These are phyloP conservation scores for Aspergillus novofumigatus DNA, from an alignment of 2,329 filamentous ascomycete species.

Conservation along the genomic window DNA sequence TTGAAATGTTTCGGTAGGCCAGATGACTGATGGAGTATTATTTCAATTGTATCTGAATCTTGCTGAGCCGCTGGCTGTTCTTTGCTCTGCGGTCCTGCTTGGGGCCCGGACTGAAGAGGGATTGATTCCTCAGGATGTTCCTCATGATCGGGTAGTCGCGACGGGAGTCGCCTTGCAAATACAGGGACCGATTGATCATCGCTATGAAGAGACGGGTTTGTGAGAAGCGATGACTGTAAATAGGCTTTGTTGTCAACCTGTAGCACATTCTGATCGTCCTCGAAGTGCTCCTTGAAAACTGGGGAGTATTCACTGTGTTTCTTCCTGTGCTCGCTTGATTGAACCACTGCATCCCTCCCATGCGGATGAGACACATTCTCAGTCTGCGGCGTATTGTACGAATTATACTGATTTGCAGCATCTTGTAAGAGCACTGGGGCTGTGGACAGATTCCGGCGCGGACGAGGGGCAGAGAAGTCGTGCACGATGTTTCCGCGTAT, in stretches of 20 bases:
- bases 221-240: conserved; percentile 38
- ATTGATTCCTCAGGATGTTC: conserved; percentile 8
- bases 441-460: conserved; percentile 37
- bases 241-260: conserved; percentile 42
- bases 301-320: conserved; percentile 49
- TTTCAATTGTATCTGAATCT: conserved; percentile 30
- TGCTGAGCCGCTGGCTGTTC: conserved; percentile 9
- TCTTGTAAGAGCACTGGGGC: conserved; percentile 16
- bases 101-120: conserved; percentile 4
- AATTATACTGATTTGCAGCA: conserved; percentile 3
- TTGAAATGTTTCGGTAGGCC: conserved; percentile 45
- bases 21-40: conserved; percentile 25
- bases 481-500: conserved; percentile 61
- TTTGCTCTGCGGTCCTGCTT: conserved; percentile 4
- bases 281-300: conserved; percentile 59
- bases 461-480: conserved; percentile 60
- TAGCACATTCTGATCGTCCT: conserved; percentile 43
- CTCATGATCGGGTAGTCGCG: conserved; percentile 25
- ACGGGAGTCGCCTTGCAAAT: conserved; percentile 43
- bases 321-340: conserved; percentile 26
- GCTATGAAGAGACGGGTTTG: conserved; percentile 22
- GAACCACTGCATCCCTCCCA: conserved; percentile 11
- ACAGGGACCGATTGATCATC: conserved; percentile 36
- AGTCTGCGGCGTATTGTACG: conserved; percentile 12
- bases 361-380: conserved; percentile 7